Percentiles rank a stretch among this genome's conserved stretches.
phyloP scores from a whole-genome alignment of 2,329 filamentous ascomycete species.

The Hymenoscyphus occultus region DNA sequence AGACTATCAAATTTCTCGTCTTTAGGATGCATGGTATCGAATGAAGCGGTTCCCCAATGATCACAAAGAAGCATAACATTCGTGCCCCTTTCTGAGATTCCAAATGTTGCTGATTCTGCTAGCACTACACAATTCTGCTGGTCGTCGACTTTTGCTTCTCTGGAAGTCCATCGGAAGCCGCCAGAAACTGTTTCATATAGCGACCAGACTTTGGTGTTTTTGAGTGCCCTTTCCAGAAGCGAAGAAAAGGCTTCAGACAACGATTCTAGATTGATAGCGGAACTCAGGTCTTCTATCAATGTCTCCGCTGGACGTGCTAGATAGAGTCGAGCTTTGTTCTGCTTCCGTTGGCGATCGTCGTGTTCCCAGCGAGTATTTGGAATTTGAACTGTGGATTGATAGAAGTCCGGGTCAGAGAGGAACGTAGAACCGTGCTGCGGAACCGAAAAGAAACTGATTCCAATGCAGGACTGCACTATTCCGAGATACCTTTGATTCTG shows the following conservation, averaged over 20 bases:
- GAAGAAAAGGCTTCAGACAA: not conserved
- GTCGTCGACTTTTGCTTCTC: not conserved
- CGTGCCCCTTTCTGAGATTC: not conserved
- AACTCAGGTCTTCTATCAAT: not conserved
- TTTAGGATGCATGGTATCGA: not conserved
- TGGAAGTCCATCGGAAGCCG: not conserved
- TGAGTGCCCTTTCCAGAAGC: not conserved
- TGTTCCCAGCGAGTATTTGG: not conserved
- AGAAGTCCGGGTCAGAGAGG: not conserved
- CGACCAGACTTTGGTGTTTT: not conserved
- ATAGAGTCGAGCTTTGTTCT: not conserved
- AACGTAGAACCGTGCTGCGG: not conserved
- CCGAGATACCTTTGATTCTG: not conserved
- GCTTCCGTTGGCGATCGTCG: not conserved
- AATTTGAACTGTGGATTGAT: not conserved
- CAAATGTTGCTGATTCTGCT: not conserved
- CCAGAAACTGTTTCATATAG: not conserved
- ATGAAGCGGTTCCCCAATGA: not conserved
- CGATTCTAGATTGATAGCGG: not conserved
- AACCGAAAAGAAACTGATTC: not conserved
- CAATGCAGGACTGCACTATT: not conserved
- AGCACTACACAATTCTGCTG: not conserved
- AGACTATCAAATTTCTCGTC: not conserved
- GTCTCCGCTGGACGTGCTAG: not conserved
- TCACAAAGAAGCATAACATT: not conserved